Percentiles rank a stretch among this genome's conserved stretches.
These are phyloP conservation scores for Stephanodiscus triporus DNA, from an alignment of 108 stramenopile species.

Conservation along the genomic window DNA sequence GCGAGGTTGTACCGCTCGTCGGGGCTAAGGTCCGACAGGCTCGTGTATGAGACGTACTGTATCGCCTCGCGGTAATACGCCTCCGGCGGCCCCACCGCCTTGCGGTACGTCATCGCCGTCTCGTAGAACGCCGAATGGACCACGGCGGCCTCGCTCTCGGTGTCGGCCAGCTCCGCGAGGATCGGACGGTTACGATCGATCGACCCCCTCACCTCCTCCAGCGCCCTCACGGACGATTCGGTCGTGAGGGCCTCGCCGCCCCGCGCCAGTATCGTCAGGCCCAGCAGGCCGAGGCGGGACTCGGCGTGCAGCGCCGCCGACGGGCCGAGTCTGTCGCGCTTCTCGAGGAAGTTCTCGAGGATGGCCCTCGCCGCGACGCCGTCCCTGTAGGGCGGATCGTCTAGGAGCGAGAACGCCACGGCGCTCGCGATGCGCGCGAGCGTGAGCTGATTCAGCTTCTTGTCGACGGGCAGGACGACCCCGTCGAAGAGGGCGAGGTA, in stretches of 20 bases:
- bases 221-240: constrained; percentile 29
- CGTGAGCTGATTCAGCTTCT: constrained; percentile 89
- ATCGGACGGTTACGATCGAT: constrained; percentile 60
- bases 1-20: constrained; percentile 69
- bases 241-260: constrained; percentile 41
- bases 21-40: constrained; percentile 26
- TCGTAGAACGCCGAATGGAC: constrained; percentile 93
- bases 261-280: constrained; percentile 44
- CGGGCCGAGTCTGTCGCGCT: constrained; percentile 43
- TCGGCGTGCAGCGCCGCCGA: constrained; percentile 71
- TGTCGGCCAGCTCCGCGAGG: constrained; percentile 61
- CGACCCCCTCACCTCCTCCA: constrained; percentile 55
- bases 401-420: constrained; percentile 65
- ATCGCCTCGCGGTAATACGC: constrained; percentile 92
- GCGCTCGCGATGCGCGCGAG: constrained; percentile 84
- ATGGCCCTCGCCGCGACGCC: constrained; percentile 53
- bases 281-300: constrained; percentile 69
- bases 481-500: constrained; percentile 66
- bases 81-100: constrained; percentile 95
- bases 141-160: constrained; percentile 61
- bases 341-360: constrained; percentile 52
- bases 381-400: constrained; percentile 38
- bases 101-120: constrained; percentile 88
- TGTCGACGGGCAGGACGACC: constrained; percentile 60
- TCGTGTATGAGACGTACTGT: constrained; percentile 84